A percentile compares a stretch with the other conserved stretches of the same genome.
Conservation (phyloP, 495 filamentous ascomycete genomes). For the Opeltia flavorubescens region DNA sequence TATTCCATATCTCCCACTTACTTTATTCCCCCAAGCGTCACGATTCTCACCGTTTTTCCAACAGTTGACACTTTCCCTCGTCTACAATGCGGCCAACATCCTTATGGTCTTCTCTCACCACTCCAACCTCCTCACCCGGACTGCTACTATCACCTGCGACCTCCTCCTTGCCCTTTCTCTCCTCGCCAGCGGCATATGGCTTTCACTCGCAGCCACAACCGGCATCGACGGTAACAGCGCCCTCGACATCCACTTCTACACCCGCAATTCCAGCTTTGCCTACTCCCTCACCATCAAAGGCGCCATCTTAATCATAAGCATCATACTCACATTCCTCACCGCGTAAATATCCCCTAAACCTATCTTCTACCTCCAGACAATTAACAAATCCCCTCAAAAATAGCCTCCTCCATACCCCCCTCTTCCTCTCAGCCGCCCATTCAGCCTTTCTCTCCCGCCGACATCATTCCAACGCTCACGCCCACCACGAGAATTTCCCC, state of each 20-base stretch:
- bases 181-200: conserved; percentile 11
- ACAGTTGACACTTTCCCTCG: conserved; percentile 11
- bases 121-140: conserved; percentile 16
- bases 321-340: background rate
- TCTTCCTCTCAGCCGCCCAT: background rate
- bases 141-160: conserved; percentile 20
- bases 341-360: background rate
- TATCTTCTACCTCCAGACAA: no score
- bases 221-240: background rate
- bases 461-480: background rate
- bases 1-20: no score
- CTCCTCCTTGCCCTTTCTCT: conserved; percentile 21
- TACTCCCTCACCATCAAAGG: background rate
- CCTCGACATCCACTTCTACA: background rate
- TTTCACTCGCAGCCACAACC: background rate
- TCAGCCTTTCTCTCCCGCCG: background rate
- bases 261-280: background rate
- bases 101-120: conserved; percentile 8
- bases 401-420: background rate
- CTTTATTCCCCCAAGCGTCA: no score
- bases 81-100: conserved; percentile 14
- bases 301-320: background rate
- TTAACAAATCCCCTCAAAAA: background rate
- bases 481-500: no score
- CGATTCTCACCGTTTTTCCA: background rate